phyloP scores from a whole-genome alignment of 2,329 filamentous ascomycete genomes.

The Hirsutella rhossiliensis region DNA sequence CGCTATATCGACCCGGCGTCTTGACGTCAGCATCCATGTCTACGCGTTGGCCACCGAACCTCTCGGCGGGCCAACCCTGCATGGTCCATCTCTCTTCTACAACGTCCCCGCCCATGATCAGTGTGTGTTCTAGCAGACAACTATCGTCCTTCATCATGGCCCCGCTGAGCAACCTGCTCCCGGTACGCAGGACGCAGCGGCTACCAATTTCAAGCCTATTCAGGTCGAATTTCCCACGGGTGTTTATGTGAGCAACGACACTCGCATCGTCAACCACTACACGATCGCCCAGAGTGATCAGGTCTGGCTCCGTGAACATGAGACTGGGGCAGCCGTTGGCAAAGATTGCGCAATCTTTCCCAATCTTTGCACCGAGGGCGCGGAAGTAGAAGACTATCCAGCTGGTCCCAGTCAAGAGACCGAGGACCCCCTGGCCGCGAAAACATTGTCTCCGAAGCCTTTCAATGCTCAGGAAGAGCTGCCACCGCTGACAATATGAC shows the following conservation, averaged over 20 bases:
- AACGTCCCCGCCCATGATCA: conserved; percentile 43
- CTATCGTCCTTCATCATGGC: conserved; percentile 39
- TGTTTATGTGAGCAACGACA: conserved; percentile 44
- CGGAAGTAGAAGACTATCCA: conserved; percentile 42
- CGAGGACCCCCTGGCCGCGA: conserved; percentile 35
- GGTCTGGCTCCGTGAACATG: conserved; percentile 45
- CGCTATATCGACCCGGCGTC: too few relatives aligned
- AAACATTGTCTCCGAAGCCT: conserved; percentile 36
- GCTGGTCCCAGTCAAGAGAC: conserved; percentile 39
- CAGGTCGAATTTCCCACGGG: conserved; percentile 41
- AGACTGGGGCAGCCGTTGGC: conserved; percentile 38
- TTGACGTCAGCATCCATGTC: too few relatives aligned
- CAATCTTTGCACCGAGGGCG: conserved; percentile 38
- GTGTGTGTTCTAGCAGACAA: conserved; percentile 43
- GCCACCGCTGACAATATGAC: conserved; percentile 46
- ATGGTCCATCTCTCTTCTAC: conserved; percentile 36
- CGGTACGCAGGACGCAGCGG: conserved; percentile 37
- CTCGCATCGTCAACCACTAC: conserved; percentile 43
- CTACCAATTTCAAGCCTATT: conserved; percentile 38
- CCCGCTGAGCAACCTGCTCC: conserved; percentile 38
- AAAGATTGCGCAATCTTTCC: conserved; percentile 41
- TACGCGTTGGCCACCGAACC: neutral
- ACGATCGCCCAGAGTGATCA: conserved; percentile 38
- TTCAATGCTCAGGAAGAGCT: conserved; percentile 40
- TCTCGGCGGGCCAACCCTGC: conserved; percentile 39